Conservation (phyloP, 129 eudicot species). For the Pulicaria dysenterica region DNA sequence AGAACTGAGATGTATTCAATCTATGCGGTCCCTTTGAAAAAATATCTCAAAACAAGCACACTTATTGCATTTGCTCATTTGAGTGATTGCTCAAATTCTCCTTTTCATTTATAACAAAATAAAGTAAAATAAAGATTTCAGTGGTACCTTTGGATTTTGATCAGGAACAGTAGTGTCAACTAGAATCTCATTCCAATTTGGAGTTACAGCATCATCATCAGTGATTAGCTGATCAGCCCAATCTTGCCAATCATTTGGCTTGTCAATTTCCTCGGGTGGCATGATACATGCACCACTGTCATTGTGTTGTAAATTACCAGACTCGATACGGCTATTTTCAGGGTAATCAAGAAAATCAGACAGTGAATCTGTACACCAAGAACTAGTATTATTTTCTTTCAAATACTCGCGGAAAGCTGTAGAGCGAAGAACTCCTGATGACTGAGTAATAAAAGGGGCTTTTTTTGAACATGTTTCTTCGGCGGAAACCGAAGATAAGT, state of each 20-base stretch:
- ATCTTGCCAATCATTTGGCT: constrained; percentile 75
- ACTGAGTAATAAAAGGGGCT: constrained; percentile 53
- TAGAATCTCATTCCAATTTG: constrained; percentile 79
- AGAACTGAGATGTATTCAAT: background rate
- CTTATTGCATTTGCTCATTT: background rate
- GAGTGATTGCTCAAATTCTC: constrained; percentile 2
- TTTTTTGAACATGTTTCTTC: constrained; percentile 58
- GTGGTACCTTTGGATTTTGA: constrained; percentile 59
- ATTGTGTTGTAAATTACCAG: constrained; percentile 44
- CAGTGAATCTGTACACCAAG: constrained; percentile 67
- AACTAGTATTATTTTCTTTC: constrained; percentile 49
- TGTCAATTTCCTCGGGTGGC: constrained; percentile 62
- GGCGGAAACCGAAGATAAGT: constrained; percentile 53
- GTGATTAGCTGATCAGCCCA: constrained; percentile 87
- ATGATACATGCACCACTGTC: constrained; percentile 36
- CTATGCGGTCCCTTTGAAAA: background rate
- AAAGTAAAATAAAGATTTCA: background rate
- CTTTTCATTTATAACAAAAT: background rate
- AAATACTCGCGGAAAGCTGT: constrained; percentile 57
- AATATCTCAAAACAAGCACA: too few relatives aligned
- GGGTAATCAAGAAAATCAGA: constrained; percentile 65
- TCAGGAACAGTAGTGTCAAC: constrained; percentile 54
- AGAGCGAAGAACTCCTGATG: constrained; percentile 57
- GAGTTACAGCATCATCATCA: constrained; percentile 65
- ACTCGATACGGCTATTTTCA: constrained; percentile 38